These are phyloP conservation scores for sweet orange (Citrus sinensis) DNA, from an alignment of 345 rosid genomes.

Conservation along the genomic window DVS_A1.0 CM039165.1:748501-749000, in stretches of 20 bases:
- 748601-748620: accelerated
- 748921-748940: accelerated
- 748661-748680: conserved; percentile 20
- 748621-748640: neutral
- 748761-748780: neutral
- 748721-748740: too few relatives aligned
- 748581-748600: too few relatives aligned
- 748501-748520: neutral
- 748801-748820: neutral
- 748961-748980: too few relatives aligned
- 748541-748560: too few relatives aligned
- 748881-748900: too few relatives aligned
- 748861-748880: too few relatives aligned
- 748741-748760: neutral
- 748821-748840: too few relatives aligned
- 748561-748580: neutral
- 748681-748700: neutral
- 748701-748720: neutral
- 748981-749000: too few relatives aligned
- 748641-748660: neutral
- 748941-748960: too few relatives aligned
- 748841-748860: too few relatives aligned
- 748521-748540: neutral
- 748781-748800: neutral
- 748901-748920: too few relatives aligned